Evolutionary conservation across 768 basidiomycete species (phyloP).

Genomic region (Macrolepiota fuliginosa): DNA sequence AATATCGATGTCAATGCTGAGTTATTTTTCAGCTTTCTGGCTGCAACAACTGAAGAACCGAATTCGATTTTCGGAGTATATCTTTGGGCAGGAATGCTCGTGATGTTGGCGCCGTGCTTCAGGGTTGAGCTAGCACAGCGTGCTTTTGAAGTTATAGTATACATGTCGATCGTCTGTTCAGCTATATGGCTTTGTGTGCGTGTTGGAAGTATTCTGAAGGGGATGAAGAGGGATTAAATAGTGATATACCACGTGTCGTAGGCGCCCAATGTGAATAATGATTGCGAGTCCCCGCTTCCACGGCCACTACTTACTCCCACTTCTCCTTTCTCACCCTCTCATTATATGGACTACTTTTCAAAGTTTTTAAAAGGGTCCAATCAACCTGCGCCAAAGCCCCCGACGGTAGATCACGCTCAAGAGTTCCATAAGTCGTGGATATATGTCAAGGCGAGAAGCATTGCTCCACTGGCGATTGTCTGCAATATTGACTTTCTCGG

Average conservation of each 20-base stretch:
- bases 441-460: conserved; percentile 55
- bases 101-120: conserved; percentile 14
- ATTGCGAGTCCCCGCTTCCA: not conserved
- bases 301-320: not conserved
- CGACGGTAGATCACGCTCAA: conserved; percentile 58
- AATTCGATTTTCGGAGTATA: conserved; percentile 14
- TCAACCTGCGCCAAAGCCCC: conserved; percentile 44
- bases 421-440: conserved; percentile 81
- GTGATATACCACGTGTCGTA: not conserved
- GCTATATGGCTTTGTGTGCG: conserved; percentile 11
- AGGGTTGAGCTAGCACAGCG: conserved; percentile 11
- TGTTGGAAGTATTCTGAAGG: not conserved
- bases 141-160: conserved; percentile 10
- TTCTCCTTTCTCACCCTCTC: not conserved
- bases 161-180: conserved; percentile 8
- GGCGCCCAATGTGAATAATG: not conserved
- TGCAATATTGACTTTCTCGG: not conserved
- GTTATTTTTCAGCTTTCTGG: not conserved
- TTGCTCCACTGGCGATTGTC: not conserved
- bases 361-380: conserved; percentile 60
- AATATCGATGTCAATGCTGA: not conserved
- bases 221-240: conserved; percentile 2
- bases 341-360: conserved; percentile 79
- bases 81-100: conserved; percentile 5
- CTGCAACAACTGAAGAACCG: conserved; percentile 9